These are phyloP conservation scores for Daldinia decipiens DNA, from an alignment of 495 filamentous ascomycete species.

Conservation along the genomic window DNA sequence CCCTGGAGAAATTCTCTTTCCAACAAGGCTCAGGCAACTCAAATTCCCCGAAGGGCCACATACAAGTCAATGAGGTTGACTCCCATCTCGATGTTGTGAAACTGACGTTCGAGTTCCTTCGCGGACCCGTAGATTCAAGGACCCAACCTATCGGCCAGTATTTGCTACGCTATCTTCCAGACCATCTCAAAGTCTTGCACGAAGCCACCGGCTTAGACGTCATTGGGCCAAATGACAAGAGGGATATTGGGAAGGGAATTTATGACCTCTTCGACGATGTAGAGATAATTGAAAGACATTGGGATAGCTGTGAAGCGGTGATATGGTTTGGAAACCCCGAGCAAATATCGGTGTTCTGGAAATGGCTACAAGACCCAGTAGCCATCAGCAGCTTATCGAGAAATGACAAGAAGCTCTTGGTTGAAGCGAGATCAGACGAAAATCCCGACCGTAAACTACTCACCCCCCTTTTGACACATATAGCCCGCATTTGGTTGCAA, in stretches of 20 bases:
- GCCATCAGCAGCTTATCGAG: slow-evolving; percentile 3
- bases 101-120: slow-evolving; percentile 33
- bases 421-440: not conserved
- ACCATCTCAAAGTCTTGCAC: slow-evolving; percentile 26
- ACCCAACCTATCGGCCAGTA: slow-evolving; percentile 2
- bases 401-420: slow-evolving; percentile 7
- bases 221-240: slow-evolving; percentile 38
- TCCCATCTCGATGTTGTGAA: slow-evolving; percentile 41
- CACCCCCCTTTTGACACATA: not conserved
- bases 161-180: slow-evolving; percentile 18
- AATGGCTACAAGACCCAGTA: slow-evolving; percentile 17
- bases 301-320: slow-evolving; percentile 20
- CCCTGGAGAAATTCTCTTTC: slow-evolving; percentile 20
- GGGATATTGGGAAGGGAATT: slow-evolving; percentile 41
- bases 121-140: slow-evolving; percentile 2
- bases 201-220: slow-evolving; percentile 37
- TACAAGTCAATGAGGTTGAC: slow-evolving; percentile 42
- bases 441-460: slow-evolving; percentile 16
- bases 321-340: not conserved
- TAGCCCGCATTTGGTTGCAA: slow-evolving; percentile 1
- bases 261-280: slow-evolving; percentile 40
- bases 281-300: slow-evolving; percentile 39
- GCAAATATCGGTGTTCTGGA: slow-evolving; percentile 3
- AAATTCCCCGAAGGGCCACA: not conserved
- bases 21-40: slow-evolving; percentile 19